A percentile compares a stretch with the other conserved stretches of the same genome.
Evolutionary conservation across 345 rosid genomes (phyloP).

Genomic region (Turnera subulata): DNA sequence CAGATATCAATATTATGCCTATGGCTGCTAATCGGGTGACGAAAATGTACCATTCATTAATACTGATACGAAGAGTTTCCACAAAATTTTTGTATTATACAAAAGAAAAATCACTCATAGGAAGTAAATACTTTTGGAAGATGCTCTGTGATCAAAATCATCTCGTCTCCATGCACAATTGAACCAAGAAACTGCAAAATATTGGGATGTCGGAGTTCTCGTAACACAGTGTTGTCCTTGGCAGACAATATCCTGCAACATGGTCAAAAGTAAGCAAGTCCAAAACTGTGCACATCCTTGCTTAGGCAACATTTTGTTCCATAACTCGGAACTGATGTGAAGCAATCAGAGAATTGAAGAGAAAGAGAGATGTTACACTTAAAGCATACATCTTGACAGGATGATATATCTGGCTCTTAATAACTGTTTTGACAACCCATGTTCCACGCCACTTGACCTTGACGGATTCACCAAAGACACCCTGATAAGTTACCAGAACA

Average conservation of each 20-base stretch:
- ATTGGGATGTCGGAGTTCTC: conserved; percentile 64
- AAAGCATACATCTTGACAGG: conserved; percentile 35
- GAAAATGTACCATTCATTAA: too few species aligned
- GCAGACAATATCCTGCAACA: conserved; percentile 50
- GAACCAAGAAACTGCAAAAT: conserved; percentile 67
- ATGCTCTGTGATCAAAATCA: conserved; percentile 52
- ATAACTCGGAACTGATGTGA: neutral
- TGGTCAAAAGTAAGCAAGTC: conserved; percentile 3
- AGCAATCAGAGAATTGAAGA: neutral
- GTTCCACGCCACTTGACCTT: conserved; percentile 66
- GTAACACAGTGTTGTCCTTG: conserved; percentile 42
- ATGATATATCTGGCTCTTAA: conserved; percentile 40
- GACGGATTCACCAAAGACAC: conserved; percentile 45
- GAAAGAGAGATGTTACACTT: neutral
- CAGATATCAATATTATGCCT: too few species aligned
- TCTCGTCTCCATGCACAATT: conserved; percentile 49
- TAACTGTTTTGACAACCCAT: conserved; percentile 57
- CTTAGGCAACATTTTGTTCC: neutral
- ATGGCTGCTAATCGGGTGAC: too few species aligned
- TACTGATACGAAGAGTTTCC: too few species aligned
- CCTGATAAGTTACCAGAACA: conserved; percentile 28
- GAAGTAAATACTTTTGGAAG: conserved; percentile 45
- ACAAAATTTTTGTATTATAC: too few species aligned
- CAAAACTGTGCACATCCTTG: neutral
- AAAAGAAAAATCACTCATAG: neutral